Evolutionary conservation across 1,284 basidiomycete species (phyloP).

Genomic region (Mycena citricolor): DNA sequence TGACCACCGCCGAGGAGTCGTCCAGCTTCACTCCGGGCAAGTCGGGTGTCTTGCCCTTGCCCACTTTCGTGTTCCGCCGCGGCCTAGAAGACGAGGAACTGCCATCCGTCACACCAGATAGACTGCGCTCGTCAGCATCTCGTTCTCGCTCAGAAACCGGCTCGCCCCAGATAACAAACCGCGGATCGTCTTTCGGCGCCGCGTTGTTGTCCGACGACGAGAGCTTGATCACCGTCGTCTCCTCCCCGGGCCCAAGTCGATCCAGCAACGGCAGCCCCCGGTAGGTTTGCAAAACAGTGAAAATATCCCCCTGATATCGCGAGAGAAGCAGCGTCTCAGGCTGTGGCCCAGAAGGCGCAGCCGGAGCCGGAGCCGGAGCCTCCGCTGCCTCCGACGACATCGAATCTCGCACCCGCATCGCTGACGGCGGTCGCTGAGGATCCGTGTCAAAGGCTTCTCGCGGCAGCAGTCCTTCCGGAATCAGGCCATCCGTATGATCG

Average conservation of each 20-base stretch:
- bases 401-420: constrained; percentile 35
- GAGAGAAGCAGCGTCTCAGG: constrained; percentile 54
- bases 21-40: constrained; percentile 32
- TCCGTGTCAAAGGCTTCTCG: constrained; percentile 22
- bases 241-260: constrained; percentile 44
- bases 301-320: constrained; percentile 69
- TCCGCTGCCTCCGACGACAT: constrained; percentile 21
- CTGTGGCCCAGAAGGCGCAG: constrained; percentile 25
- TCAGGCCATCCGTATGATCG: no score
- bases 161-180: constrained; percentile 89
- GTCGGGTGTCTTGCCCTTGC: constrained; percentile 23
- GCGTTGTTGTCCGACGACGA: constrained; percentile 66
- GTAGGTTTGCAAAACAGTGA: constrained; percentile 80
- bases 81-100: constrained; percentile 16
- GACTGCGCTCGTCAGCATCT: constrained; percentile 49
- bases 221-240: constrained; percentile 65
- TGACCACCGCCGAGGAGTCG: constrained; percentile 23
- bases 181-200: constrained; percentile 76
- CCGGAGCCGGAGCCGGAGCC: constrained; percentile 16
- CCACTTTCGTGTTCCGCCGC: constrained; percentile 24
- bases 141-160: constrained; percentile 34
- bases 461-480: constrained; percentile 20
- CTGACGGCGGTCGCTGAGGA: constrained; percentile 38
- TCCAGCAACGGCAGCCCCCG: constrained; percentile 71
- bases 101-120: constrained; percentile 48